Evolutionary conservation across 306 rosid genomes (phyloP).

Genomic region (Vicia faba): DNA sequence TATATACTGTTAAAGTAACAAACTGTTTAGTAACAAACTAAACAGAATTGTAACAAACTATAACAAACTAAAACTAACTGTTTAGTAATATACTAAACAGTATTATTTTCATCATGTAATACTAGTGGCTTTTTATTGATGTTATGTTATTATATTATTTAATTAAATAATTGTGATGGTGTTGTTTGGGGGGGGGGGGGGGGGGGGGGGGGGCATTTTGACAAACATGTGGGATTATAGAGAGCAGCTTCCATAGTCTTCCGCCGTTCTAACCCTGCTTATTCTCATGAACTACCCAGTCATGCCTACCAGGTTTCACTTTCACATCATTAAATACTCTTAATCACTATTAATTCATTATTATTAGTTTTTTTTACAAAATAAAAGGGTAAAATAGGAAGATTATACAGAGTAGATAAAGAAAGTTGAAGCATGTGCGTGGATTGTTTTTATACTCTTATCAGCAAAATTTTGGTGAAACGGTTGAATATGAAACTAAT

Average conservation of each 20-base stretch:
- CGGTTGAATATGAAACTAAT: conserved; percentile 42
- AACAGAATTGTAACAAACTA: no score
- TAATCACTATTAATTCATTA: background rate
- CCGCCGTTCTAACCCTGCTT: conserved; percentile 78
- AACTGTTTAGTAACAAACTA: no score
- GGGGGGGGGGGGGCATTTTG: conserved; percentile 13
- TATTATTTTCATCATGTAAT: no score
- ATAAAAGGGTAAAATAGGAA: background rate
- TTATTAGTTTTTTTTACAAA: background rate
- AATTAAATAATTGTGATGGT: background rate
- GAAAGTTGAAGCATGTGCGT: background rate
- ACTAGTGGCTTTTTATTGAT: no score
- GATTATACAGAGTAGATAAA: background rate
- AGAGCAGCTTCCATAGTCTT: conserved; percentile 97
- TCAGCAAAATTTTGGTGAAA: conserved; percentile 30
- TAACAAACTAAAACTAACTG: no score
- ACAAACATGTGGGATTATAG: conserved; percentile 83
- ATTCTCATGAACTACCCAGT: conserved; percentile 67
- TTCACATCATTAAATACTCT: background rate
- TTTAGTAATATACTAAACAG: no score
- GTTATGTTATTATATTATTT: background rate
- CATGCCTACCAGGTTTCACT: conserved; percentile 80
- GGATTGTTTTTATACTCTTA: background rate
- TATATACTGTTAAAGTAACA: no score
- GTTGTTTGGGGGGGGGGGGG: no score